Evolutionary conservation across 23 red algal genomes (phyloP), one percentile per base, ranked within the genome.

Genomic region (Porphyridium purpureum): DNA sequence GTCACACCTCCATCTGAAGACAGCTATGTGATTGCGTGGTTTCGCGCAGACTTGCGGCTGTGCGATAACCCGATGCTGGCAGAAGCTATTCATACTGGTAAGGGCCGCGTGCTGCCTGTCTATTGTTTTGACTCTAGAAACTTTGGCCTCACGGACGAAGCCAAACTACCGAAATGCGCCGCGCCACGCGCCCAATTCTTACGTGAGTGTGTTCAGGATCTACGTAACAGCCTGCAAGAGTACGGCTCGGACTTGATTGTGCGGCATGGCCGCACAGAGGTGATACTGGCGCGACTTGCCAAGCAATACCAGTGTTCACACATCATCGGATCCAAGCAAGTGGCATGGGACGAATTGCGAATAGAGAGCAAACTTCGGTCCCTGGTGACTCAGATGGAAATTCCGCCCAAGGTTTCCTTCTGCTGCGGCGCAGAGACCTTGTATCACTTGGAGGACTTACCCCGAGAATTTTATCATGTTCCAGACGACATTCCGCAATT

Each of bases 31-130:
- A 44, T 93, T 3, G 28, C 83, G 14, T 93, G 86, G 86, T 55
- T 93, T 29, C 86, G 86, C 21, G 83, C 82, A 24, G 86, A 93
- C 31, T 54, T 93, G 11, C 70, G 86, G 3, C 24, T 93, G 9
- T 52, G 51, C 7, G 86, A 93, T 42, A 57, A 93, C n/a, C n/a
- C n/a, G n/a, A n/a, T n/a, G n/a, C n/a, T n/a, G n/a, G n/a, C n/a
- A n/a, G n/a, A n/a, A n/a, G n/a, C n/a, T n/a, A n/a, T n/a, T n/a
- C n/a, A n/a, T n/a, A n/a, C n/a, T n/a, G n/a, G n/a, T n/a, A n/a
- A n/a, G n/a, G n/a, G n/a, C n/a, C n/a, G n/a, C 17, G 35, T 74
- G 42, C 24, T 74, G 1, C 69, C 69, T 1, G 69, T 74, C 7
- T 74, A 74, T 32, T 61, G 55, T 61, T 74, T 74, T 50, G 69